Conservation (phyloP, 257 asterid species). For the Nicotiana sylvestris region DNA sequence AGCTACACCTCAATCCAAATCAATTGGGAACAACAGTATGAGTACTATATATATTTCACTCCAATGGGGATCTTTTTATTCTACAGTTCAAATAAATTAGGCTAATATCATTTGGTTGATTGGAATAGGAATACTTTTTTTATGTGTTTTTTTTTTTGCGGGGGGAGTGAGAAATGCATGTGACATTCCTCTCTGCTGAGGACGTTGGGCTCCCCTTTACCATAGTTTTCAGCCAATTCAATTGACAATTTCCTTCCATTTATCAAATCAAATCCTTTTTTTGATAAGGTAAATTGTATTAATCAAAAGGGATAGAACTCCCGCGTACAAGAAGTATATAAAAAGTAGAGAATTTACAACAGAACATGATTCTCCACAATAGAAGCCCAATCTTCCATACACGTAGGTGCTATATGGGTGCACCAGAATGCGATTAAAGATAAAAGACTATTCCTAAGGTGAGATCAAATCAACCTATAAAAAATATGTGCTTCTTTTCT, state of each 20-base stretch:
- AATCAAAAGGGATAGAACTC: too few relatives aligned
- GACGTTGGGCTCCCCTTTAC: neutral
- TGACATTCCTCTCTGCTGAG: neutral
- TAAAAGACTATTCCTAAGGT: too few relatives aligned
- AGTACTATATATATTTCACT: neutral
- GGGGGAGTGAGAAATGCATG: neutral
- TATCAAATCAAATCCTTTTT: neutral
- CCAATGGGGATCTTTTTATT: neutral
- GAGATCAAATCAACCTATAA: too few relatives aligned
- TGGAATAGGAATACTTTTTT: too few relatives aligned
- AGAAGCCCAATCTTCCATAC: too few relatives aligned
- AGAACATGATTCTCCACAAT: too few relatives aligned
- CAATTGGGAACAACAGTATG: neutral
- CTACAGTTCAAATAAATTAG: neutral
- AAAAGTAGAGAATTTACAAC: too few relatives aligned
- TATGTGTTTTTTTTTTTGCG: too few relatives aligned
- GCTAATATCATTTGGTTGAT: neutral
- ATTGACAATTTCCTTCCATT: neutral
- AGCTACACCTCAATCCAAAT: slow-evolving; percentile 1
- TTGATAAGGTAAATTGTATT: too few relatives aligned
- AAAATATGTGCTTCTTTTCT: neutral
- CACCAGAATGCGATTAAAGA: too few relatives aligned
- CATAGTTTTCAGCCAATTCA: neutral
- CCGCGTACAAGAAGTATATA: too few relatives aligned
- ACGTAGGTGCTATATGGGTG: too few relatives aligned